Percentiles rank a stretch among this genome's conserved stretches.
phyloP scores from a whole-genome alignment of 495 filamentous ascomycete species.

The Penicillium roqueforti region DNA sequence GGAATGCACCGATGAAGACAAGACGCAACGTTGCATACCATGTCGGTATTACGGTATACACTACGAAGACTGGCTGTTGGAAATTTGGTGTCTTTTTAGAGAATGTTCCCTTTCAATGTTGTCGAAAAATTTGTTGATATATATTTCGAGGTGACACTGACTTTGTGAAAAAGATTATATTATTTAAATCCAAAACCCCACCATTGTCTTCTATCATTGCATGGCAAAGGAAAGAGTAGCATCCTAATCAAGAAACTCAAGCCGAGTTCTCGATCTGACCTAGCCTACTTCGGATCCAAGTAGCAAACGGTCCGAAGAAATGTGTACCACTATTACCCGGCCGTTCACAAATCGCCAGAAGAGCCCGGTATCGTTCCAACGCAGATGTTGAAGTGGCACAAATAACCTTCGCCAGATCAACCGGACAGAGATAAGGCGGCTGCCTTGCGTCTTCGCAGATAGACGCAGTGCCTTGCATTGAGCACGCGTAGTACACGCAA shows the following conservation, averaged over 20 bases:
- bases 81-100: background rate
- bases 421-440: conserved; percentile 62
- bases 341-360: conserved; percentile 42
- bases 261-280: background rate
- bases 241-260: background rate
- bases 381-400: conserved; percentile 29
- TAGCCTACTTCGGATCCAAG: conserved; percentile 17
- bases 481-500: conserved; percentile 65
- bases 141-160: too few species aligned
- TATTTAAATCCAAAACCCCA: background rate
- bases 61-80: too few species aligned
- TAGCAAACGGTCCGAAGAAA: conserved; percentile 22
- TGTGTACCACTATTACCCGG: background rate
- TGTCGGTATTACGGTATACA: too few species aligned
- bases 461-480: conserved; percentile 60
- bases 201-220: background rate
- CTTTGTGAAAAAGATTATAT: background rate
- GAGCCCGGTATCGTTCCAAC: conserved; percentile 37
- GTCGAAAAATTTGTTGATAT: too few species aligned
- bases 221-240: background rate
- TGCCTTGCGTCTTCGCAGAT: conserved; percentile 61
- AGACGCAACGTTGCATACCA: too few species aligned
- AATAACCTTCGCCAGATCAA: conserved; percentile 55
- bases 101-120: background rate
- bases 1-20: too few species aligned